A percentile compares a stretch with the other conserved stretches of the same genome.
Evolutionary conservation across 2,329 filamentous ascomycete genomes (phyloP).

Genomic region (Diaporthe sp.): DNA sequence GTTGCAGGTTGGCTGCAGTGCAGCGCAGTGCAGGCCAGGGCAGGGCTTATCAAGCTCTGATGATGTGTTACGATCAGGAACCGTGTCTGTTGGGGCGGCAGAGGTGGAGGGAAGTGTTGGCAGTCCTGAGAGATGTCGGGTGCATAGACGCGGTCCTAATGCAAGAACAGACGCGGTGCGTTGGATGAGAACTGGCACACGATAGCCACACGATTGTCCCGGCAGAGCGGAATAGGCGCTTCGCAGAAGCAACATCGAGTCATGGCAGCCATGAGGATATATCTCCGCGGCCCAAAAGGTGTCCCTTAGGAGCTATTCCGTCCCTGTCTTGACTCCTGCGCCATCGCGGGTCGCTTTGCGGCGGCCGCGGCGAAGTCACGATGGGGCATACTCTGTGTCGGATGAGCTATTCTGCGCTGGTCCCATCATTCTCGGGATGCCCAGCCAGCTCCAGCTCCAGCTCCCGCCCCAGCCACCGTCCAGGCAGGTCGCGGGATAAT

Average conservation of each 20-base stretch:
- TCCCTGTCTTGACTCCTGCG: conserved; percentile 10
- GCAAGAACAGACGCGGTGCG: conserved; percentile 25
- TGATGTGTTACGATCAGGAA: background rate
- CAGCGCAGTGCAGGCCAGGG: background rate
- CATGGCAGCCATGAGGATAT: conserved; percentile 1
- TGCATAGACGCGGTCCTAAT: conserved; percentile 27
- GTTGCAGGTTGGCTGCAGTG: conserved; percentile 24
- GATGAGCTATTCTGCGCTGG: background rate
- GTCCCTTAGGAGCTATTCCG: background rate
- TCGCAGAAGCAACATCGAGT: conserved; percentile 13
- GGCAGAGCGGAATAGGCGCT: conserved; percentile 33
- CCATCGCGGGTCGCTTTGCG: conserved; percentile 16
- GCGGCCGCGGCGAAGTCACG: conserved; percentile 19
- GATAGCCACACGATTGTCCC: conserved; percentile 30
- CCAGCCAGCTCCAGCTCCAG: background rate
- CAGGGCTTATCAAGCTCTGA: conserved; percentile 4
- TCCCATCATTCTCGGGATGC: background rate
- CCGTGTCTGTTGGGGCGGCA: conserved; percentile 8
- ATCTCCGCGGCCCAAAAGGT: conserved; percentile 13
- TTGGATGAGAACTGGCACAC: background rate
- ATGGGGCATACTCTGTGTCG: background rate
- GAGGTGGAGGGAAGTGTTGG: background rate
- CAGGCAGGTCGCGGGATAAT: background rate
- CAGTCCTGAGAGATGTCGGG: background rate
- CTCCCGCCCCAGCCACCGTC: conserved; percentile 20